Evolutionary conservation across 371 early-diverging fungal genomes (phyloP).

Genomic region (Nosema muscidifuracis): DNA sequence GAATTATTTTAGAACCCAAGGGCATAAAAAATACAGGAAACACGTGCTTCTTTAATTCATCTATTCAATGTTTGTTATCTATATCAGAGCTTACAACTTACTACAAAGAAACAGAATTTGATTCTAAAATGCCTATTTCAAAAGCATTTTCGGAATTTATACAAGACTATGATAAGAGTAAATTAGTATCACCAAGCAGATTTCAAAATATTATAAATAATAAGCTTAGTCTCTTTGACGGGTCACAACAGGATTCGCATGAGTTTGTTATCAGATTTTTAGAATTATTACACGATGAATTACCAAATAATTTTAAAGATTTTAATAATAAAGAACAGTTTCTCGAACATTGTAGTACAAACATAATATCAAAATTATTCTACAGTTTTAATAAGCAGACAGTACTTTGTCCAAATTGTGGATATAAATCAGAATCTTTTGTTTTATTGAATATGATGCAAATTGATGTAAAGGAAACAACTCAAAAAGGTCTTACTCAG

Average conservation of each 20-base stretch:
- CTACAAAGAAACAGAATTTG: slow-evolving; percentile 29
- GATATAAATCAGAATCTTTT: not conserved
- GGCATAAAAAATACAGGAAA: slow-evolving; percentile 54
- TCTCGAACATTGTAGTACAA: slow-evolving; percentile 5
- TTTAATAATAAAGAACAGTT: slow-evolving; percentile 13
- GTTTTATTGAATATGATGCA: slow-evolving; percentile 16
- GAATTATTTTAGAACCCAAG: slow-evolving; percentile 20
- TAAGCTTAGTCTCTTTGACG: slow-evolving; percentile 54
- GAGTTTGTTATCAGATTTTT: slow-evolving; percentile 48
- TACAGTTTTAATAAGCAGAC: slow-evolving; percentile 21
- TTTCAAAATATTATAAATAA: slow-evolving; percentile 32
- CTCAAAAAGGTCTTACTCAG: slow-evolving; percentile 33
- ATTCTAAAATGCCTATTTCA: slow-evolving; percentile 25
- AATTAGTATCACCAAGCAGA: slow-evolving; percentile 32
- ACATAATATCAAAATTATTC: slow-evolving; percentile 39
- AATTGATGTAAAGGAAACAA: slow-evolving; percentile 16
- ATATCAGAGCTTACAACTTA: slow-evolving; percentile 26
- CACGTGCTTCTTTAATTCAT: slow-evolving; percentile 59
- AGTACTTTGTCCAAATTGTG: slow-evolving; percentile 36
- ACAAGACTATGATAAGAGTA: slow-evolving; percentile 21
- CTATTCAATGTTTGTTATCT: slow-evolving; percentile 54
- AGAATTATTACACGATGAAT: slow-evolving; percentile 37
- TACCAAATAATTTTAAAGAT: slow-evolving; percentile 5
- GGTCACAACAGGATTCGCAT: slow-evolving; percentile 57
- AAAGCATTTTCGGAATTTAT: slow-evolving; percentile 52